Evolutionary conservation across 495 filamentous ascomycete species (phyloP).

Genomic region (Neurospora sp.): DNA sequence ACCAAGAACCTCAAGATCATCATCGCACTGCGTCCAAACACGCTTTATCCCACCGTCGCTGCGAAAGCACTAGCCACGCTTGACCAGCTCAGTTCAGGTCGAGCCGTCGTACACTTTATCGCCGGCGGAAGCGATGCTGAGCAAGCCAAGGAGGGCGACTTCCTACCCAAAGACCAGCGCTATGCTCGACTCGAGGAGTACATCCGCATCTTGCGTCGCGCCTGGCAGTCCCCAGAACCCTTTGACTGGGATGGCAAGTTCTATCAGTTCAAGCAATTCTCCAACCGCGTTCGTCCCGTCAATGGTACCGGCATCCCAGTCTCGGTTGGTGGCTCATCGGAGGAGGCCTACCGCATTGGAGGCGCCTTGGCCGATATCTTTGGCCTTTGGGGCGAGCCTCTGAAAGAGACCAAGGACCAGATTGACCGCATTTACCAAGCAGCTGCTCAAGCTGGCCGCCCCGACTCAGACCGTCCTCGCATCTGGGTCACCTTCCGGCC

Average conservation of each 20-base stretch:
- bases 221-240: slow-evolving; percentile 40
- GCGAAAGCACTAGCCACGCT: slow-evolving; percentile 47
- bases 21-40: slow-evolving; percentile 48
- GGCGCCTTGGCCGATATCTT: slow-evolving; percentile 45
- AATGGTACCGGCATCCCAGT: slow-evolving; percentile 38
- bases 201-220: slow-evolving; percentile 41
- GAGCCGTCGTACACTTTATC: slow-evolving; percentile 47
- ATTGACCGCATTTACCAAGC: slow-evolving; percentile 45
- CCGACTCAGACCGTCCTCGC: slow-evolving; percentile 31
- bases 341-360: slow-evolving; percentile 43
- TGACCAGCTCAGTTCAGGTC: slow-evolving; percentile 40
- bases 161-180: slow-evolving; percentile 41
- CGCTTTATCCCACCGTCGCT: slow-evolving; percentile 44
- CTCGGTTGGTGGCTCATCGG: slow-evolving; percentile 43
- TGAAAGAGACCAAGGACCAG: slow-evolving; percentile 46
- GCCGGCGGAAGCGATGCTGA: slow-evolving; percentile 44
- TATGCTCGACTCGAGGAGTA: slow-evolving; percentile 45
- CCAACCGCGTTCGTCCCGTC: slow-evolving; percentile 36
- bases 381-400: slow-evolving; percentile 46
- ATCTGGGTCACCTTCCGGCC: slow-evolving; percentile 50
- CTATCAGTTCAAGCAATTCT: slow-evolving; percentile 43
- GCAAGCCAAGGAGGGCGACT: slow-evolving; percentile 44
- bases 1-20: slow-evolving; percentile 47
- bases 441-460: slow-evolving; percentile 32
- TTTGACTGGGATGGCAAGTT: slow-evolving; percentile 45